phyloP scores from a whole-genome alignment of 2,329 filamentous ascomycete species.

The Sporothrix phasma region DNA sequence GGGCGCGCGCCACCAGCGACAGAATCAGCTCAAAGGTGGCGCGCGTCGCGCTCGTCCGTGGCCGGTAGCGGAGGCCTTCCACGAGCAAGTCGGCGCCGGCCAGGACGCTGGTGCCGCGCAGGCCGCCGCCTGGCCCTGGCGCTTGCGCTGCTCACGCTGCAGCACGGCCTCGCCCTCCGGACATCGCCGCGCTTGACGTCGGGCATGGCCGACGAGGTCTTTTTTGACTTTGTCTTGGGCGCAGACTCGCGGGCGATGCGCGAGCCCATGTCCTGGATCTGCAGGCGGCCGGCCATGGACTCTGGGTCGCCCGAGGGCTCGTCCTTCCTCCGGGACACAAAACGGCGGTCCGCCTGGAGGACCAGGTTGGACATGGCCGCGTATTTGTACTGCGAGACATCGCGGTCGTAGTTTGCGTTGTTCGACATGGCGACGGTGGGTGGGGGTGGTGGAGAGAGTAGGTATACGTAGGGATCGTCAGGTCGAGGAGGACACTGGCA shows the following conservation, averaged over 20 bases:
- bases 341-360: slow-evolving; percentile 96
- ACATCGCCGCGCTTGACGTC: slow-evolving; percentile 66
- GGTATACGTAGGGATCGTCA: not conserved
- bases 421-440: slow-evolving; percentile 49
- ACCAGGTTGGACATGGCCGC: slow-evolving; percentile 99
- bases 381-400: slow-evolving; percentile 98
- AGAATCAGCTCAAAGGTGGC: slow-evolving; percentile 92
- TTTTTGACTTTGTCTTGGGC: slow-evolving; percentile 75
- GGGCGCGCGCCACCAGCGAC: slow-evolving; percentile 74
- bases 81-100: slow-evolving; percentile 75
- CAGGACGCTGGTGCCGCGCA: slow-evolving; percentile 65
- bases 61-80: slow-evolving; percentile 85
- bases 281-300: slow-evolving; percentile 87
- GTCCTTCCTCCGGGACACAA: slow-evolving; percentile 83
- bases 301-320: slow-evolving; percentile 96
- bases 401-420: slow-evolving; percentile 50
- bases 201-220: slow-evolving; percentile 54
- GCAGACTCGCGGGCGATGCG: slow-evolving; percentile 69
- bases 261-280: slow-evolving; percentile 88
- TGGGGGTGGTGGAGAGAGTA: not conserved
- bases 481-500: not conserved
- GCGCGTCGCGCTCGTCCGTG: slow-evolving; percentile 80
- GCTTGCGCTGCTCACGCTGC: slow-evolving; percentile 74
- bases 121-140: slow-evolving; percentile 64
- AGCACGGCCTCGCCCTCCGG: slow-evolving; percentile 77